phyloP scores from a whole-genome alignment of 768 basidiomycete genomes.

The Lactarius evosmus region DNA sequence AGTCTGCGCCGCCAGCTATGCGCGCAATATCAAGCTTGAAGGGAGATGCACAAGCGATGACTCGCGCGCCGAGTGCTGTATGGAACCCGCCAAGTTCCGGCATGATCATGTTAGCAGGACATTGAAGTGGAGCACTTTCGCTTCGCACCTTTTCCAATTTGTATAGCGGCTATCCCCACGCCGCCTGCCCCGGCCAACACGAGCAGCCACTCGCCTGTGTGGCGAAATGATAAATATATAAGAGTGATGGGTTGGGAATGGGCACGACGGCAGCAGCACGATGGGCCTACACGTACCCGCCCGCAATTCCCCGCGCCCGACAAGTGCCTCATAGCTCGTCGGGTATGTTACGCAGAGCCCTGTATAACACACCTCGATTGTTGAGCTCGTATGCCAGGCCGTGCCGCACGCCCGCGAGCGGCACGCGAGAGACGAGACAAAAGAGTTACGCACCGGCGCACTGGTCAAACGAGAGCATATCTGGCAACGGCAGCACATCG shows the following conservation, averaged over 20 bases:
- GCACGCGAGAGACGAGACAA: neutral
- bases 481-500: constrained; percentile 62
- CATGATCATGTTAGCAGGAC: neutral
- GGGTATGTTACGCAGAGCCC: constrained; percentile 85
- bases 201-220: constrained; percentile 84
- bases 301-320: constrained; percentile 78
- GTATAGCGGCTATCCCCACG: constrained; percentile 88
- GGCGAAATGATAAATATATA: constrained; percentile 2
- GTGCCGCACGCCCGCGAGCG: too few species aligned
- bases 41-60: constrained; percentile 87
- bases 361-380: constrained; percentile 30
- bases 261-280: neutral
- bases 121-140: neutral
- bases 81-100: neutral
- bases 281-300: constrained; percentile 47
- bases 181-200: constrained; percentile 96
- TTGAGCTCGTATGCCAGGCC: neutral
- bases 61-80: constrained; percentile 82
- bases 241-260: neutral
- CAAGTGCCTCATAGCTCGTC: constrained; percentile 88
- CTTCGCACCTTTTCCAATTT: constrained; percentile 79
- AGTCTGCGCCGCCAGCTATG: constrained; percentile 77
- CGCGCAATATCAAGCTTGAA: constrained; percentile 79
- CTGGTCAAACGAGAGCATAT: constrained; percentile 74
- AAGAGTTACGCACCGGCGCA: constrained; percentile 67